Base-by-base conservation (phyloP, 768 basidiomycete genomes). In the Boletus sp. region DNA sequence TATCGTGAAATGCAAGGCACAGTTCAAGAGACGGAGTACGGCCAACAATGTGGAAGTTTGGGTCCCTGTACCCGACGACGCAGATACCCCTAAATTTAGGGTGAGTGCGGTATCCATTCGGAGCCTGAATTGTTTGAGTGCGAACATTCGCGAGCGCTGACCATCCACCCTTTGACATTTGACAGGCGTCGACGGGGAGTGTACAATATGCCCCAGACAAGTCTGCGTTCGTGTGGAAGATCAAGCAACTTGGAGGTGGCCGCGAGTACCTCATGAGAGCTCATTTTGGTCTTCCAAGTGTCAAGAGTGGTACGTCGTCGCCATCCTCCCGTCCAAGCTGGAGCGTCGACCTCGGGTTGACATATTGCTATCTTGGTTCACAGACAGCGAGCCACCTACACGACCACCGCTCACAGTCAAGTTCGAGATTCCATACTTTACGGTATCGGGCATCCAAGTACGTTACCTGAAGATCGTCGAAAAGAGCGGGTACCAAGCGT, bases 1-100 rank as follows among this genome's bases (percentile, higher is more conserved):
- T 69, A 92, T 94, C 79, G 95, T 97, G 63, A 97, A 97, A 74
- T 84, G 84, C 62, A 92, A 94, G 67, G 97, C 95, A 2, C 97
- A 98, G 72, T 99, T 99, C 81, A 98, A 99, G 79, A 78, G 96
- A 57, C 78, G 94, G 62, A 96, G 93, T 67, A 90, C 94, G 5
- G 97, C 96, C 48, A 99, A 98, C 76, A 98, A 98, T 67, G 96
- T 98, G 32, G 97, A 99, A 77, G 89, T 98, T 50, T 97, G 91
- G 73, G 96, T 99, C 5, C 95, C 94, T n/a, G 96, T 99, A 0
- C 96, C 97, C 9, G 96, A 98, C 65, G 97, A 98, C 71, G 97
- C 96, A 18, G 96, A 98, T 71, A 96, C 87, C 65, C 97, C 97
- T 0, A 97, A 95, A 69, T 99, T 98, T 76, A 81, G 95, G 67